These are phyloP conservation scores for Meyerozyma carpophila DNA, from an alignment of 1,139 yeast genomes.

Conservation along the genomic window DNA sequence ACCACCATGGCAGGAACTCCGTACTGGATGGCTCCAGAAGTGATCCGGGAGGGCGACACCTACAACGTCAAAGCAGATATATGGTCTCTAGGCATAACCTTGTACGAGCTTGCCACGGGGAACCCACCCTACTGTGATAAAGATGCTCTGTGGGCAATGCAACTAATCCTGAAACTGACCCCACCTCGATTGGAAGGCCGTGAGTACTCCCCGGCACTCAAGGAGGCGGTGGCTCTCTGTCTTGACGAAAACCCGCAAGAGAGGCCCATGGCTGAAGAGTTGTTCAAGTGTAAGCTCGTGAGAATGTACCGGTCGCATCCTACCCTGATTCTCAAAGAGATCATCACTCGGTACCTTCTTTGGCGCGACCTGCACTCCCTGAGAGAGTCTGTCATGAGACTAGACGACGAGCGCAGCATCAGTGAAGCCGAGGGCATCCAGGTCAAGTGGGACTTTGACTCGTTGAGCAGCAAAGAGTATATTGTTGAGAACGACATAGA, in stretches of 20 bases:
- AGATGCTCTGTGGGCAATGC: constrained; percentile 94
- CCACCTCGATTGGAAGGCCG: constrained; percentile 95
- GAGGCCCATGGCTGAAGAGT: constrained; percentile 82
- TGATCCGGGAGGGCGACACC: constrained; percentile 85
- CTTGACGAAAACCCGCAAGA: constrained; percentile 90
- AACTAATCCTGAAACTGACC: constrained; percentile 82
- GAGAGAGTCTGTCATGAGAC: constrained; percentile 40
- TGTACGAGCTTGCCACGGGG: constrained; percentile 93
- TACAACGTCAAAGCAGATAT: constrained; percentile 86
- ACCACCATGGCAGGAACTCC: constrained; percentile 99
- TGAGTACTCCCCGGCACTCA: constrained; percentile 67
- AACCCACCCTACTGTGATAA: constrained; percentile 96
- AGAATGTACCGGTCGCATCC: constrained; percentile 56
- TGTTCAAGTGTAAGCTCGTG: constrained; percentile 69
- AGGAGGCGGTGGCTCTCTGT: constrained; percentile 88
- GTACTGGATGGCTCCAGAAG: constrained; percentile 99
- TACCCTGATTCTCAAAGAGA: constrained; percentile 60
- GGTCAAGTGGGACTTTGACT: constrained; percentile 86
- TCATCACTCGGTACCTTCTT: constrained; percentile 70
- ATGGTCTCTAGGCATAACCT: constrained; percentile 91
- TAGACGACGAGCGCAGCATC: constrained; percentile 25
- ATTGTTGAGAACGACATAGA: constrained; percentile 54
- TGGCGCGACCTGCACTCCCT: constrained; percentile 67
- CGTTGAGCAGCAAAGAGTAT: constrained; percentile 66
- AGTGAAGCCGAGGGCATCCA: constrained; percentile 30